phyloP scores from a whole-genome alignment of 768 basidiomycete species.

The Mycena sanguinolenta region DNA sequence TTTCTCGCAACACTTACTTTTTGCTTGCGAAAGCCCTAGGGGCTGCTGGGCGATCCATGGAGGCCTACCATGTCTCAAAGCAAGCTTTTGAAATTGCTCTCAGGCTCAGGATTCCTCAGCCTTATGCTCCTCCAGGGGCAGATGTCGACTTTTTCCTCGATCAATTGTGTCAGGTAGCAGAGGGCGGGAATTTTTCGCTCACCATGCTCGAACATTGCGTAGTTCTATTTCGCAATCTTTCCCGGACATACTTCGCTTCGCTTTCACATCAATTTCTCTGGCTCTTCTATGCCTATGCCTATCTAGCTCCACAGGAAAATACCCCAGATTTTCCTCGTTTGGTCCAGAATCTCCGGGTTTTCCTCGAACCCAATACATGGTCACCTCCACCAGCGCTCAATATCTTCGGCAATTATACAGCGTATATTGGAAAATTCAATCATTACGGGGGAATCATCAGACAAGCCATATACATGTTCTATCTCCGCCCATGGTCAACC shows the following conservation, averaged over 20 bases:
- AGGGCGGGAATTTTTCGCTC: background rate
- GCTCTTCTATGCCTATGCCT: slow-evolving; percentile 13
- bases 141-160: slow-evolving; percentile 17
- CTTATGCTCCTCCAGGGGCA: too few species aligned
- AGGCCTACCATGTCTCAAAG: too few species aligned
- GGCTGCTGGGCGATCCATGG: too few species aligned
- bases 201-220: slow-evolving; percentile 6
- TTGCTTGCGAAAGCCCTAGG: too few species aligned
- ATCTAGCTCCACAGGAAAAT: background rate
- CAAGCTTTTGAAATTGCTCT: too few species aligned
- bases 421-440: background rate
- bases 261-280: slow-evolving; percentile 10
- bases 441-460: background rate
- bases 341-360: background rate
- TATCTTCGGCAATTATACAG: background rate
- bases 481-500: background rate
- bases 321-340: background rate
- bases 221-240: slow-evolving; percentile 7
- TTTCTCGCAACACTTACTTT: too few species aligned
- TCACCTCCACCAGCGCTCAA: background rate
- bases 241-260: background rate
- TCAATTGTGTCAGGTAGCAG: slow-evolving; percentile 10
- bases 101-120: too few species aligned
- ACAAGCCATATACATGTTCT: background rate
- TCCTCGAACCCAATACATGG: slow-evolving; percentile 3